phyloP scores from a whole-genome alignment of 805 yeast genomes.

The Starmerella scarabaei region DNA sequence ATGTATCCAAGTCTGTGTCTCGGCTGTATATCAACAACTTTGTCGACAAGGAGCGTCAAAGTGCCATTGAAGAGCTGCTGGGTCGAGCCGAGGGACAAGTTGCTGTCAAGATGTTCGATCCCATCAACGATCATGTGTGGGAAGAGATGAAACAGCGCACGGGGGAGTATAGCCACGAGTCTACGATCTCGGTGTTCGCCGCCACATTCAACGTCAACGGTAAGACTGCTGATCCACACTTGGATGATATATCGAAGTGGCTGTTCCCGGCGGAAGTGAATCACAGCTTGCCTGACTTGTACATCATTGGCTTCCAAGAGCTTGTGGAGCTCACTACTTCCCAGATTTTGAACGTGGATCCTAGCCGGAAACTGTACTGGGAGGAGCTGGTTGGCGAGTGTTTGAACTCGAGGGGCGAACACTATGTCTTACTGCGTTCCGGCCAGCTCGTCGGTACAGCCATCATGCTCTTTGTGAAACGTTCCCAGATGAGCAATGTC shows the following conservation, averaged over 20 bases:
- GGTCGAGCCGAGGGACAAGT: constrained; percentile 66
- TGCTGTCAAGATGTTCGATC: constrained; percentile 71
- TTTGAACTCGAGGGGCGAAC: constrained; percentile 40
- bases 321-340: constrained; percentile 88
- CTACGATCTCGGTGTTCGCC: constrained; percentile 50
- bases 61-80: constrained; percentile 71
- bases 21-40: constrained; percentile 92
- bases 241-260: constrained; percentile 56
- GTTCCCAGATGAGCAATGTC: constrained; percentile 43
- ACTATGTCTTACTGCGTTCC: constrained; percentile 58
- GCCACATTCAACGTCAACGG: constrained; percentile 91
- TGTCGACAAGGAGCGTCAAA: constrained; percentile 81
- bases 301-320: constrained; percentile 87
- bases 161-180: constrained; percentile 45
- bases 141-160: constrained; percentile 42
- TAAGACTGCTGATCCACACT: constrained; percentile 29
- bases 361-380: constrained; percentile 69
- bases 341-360: constrained; percentile 74
- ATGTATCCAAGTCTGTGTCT: constrained; percentile 89
- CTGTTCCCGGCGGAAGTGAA: constrained; percentile 45
- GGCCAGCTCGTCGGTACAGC: constrained; percentile 89
- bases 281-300: constrained; percentile 48
- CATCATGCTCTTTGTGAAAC: constrained; percentile 54
- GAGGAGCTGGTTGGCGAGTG: constrained; percentile 51
- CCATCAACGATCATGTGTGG: constrained; percentile 72